Conservation (phyloP, 1,284 basidiomycete genomes). For the Trametes pubescens region DNA sequence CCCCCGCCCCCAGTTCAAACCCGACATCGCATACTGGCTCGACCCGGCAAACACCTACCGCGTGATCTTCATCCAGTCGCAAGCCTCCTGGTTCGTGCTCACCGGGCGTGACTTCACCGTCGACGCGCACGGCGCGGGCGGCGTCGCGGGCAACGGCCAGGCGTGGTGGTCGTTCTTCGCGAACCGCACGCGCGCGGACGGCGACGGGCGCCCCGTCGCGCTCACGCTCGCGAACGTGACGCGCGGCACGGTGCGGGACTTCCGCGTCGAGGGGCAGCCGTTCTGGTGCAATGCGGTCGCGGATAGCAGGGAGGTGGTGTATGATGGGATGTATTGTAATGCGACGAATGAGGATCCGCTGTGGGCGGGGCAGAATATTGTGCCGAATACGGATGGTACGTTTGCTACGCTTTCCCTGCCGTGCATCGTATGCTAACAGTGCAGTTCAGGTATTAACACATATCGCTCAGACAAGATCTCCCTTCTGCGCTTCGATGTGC, state of each 20-base stretch:
- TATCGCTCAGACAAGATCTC: slow-evolving; percentile 62
- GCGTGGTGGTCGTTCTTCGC: slow-evolving; percentile 59
- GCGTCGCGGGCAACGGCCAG: slow-evolving; percentile 72
- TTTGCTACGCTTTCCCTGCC: neutral
- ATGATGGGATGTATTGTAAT: slow-evolving; percentile 70
- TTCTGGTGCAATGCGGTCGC: slow-evolving; percentile 73
- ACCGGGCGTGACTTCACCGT: slow-evolving; percentile 66
- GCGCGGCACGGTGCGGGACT: slow-evolving; percentile 58
- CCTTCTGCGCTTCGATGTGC: slow-evolving; percentile 60
- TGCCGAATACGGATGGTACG: slow-evolving; percentile 70
- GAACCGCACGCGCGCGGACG: slow-evolving; percentile 54
- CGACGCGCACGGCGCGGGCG: slow-evolving; percentile 65
- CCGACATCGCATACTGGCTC: slow-evolving; percentile 68
- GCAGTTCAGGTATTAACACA: slow-evolving; percentile 61
- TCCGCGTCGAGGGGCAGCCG: slow-evolving; percentile 65
- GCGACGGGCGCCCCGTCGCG: slow-evolving; percentile 68
- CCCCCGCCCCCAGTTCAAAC: slow-evolving; percentile 53
- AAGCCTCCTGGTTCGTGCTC: slow-evolving; percentile 73
- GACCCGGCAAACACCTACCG: slow-evolving; percentile 63
- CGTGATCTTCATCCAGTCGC: slow-evolving; percentile 70
- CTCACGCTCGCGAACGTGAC: slow-evolving; percentile 62
- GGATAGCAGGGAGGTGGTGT: slow-evolving; percentile 59
- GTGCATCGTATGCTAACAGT: neutral
- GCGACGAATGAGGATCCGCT: slow-evolving; percentile 65
- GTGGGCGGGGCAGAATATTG: slow-evolving; percentile 58